Base-by-base conservation (phyloP, 768 basidiomycete species). In the Lactarius sp. region DNA sequence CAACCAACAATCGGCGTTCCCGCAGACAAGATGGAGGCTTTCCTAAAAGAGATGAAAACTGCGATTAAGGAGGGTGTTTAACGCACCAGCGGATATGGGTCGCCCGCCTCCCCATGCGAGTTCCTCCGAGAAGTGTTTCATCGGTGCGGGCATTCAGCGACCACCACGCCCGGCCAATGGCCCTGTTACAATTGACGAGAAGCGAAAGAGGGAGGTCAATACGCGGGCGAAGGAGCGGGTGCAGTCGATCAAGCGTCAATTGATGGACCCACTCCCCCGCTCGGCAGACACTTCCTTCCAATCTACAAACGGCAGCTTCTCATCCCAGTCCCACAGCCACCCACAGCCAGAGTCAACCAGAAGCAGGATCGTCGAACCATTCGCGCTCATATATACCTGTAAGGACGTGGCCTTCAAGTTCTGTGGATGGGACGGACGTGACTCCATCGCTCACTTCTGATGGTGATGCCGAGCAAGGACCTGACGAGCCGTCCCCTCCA, bases 1-100 rank as follows among this genome's bases (percentile, higher is more conserved):
- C 81, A 82, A 61, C 85, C 90, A 0, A 84, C 87, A 0, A 77
- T 91, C 13, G 87, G 86, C n/a, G 78, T 92, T 12, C 81, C 87
- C 0, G 80, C 86, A 2, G 90, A 91, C 65, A 88, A 92, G n/a
- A 90, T 92, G 87, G 87, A 86, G 0, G 88, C 86, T 1, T 92
- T 92, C 69, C 73, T 92, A 65, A 85, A 76, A 7, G 90, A 92
- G 72, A 85, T 92, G 80, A 91, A 90, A 77, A 86, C 82, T 1
- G 33, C 78, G 85, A 53, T 69, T 92, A 56, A 80, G 82, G 65
- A 89, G 82, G 72, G 83, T 87, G 0, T 73, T 73, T 46, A 71
- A 73, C n/a, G 70, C 69, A 41, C 70, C n/a, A n/a, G n/a, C n/a
- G n/a, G n/a, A n/a, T n/a, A n/a, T n/a, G n/a, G n/a, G n/a, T n/a